Base-by-base conservation (phyloP, 192 early-diverging fungal species). In the Fimicolochytrium jonesii region DNA sequence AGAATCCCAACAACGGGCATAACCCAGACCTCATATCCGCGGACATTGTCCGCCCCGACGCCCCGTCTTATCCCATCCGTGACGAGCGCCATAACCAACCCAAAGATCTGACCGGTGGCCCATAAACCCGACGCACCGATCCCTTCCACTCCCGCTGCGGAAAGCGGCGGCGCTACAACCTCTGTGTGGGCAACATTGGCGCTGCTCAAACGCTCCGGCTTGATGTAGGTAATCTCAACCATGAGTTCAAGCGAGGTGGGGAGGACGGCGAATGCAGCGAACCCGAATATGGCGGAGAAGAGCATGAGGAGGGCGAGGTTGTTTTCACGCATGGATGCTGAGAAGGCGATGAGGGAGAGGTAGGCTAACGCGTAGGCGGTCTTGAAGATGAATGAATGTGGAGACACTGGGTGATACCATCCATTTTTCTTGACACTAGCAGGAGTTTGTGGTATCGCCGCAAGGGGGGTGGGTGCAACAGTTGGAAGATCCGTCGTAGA, bases 181-280 rank as follows among this genome's bases (percentile, higher is more conserved):
- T n/a, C n/a, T n/a, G n/a, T n/a, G n/a, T n/a, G n/a, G n/a, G n/a
- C n/a, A n/a, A n/a, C n/a, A n/a, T n/a, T n/a, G n/a, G n/a, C n/a
- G n/a, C n/a, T n/a, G n/a, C n/a, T n/a, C n/a, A n/a, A n/a, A n/a
- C n/a, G n/a, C n/a, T n/a, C n/a, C n/a, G n/a, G n/a, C n/a, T n/a
- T n/a, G n/a, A n/a, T n/a, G 29, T 59, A 59, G 15, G 57, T 59
- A 15, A 59, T 44, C 23, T 59, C 57, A 11, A 59, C 45, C 4
- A n/a, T 43, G 10, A 59, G 41, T 34, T 59, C 57, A 28, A 59
- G 32, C 26, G 28, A 15, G 28, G 57, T 59, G 6, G 57, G 57
- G 11, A 59, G 43, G 10, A 59, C 57, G 5, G 57, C 57, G 30
- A 59, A 59, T n/a, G 57, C 57, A 43, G 41, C 57, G 13, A 59